phyloP scores from a whole-genome alignment of 83 land plant species.

The Diphasiastrum complanatum region DNA sequence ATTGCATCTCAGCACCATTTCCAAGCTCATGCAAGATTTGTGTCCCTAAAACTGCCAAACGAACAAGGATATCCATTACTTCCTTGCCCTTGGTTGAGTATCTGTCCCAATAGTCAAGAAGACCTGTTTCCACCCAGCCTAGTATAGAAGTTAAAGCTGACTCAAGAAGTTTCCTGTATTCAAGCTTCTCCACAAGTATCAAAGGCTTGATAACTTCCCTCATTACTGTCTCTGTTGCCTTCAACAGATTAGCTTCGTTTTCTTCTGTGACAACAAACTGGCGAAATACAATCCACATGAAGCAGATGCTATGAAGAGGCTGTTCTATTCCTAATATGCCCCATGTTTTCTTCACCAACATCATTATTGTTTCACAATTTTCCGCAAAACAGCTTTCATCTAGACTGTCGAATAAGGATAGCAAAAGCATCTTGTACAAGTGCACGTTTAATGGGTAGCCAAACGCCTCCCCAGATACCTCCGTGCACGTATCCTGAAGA shows the following conservation, averaged over 20 bases:
- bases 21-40: too few relatives aligned
- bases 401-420: constrained; percentile 13
- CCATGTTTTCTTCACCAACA: constrained; percentile 7
- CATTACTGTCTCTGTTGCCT: not conserved
- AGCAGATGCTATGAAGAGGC: constrained; percentile 1
- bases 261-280: constrained; percentile 9
- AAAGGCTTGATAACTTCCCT: constrained; percentile 1
- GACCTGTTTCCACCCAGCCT: too few relatives aligned
- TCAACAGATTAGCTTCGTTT: constrained; percentile 1
- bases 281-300: constrained; percentile 11
- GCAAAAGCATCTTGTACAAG: not conserved
- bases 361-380: not conserved
- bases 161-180: too few relatives aligned
- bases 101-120: too few relatives aligned
- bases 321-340: constrained; percentile 1
- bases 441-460: constrained; percentile 15
- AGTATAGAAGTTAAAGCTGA: too few relatives aligned
- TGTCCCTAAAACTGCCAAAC: too few relatives aligned
- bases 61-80: too few relatives aligned
- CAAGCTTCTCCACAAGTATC: not conserved
- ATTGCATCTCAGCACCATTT: too few relatives aligned
- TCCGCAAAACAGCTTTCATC: not conserved
- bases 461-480: constrained; percentile 3
- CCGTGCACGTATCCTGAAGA: not conserved
- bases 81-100: too few relatives aligned